Evolutionary conservation across 2,329 filamentous ascomycete genomes (phyloP).

Genomic region (Fusarium redolens): DNA sequence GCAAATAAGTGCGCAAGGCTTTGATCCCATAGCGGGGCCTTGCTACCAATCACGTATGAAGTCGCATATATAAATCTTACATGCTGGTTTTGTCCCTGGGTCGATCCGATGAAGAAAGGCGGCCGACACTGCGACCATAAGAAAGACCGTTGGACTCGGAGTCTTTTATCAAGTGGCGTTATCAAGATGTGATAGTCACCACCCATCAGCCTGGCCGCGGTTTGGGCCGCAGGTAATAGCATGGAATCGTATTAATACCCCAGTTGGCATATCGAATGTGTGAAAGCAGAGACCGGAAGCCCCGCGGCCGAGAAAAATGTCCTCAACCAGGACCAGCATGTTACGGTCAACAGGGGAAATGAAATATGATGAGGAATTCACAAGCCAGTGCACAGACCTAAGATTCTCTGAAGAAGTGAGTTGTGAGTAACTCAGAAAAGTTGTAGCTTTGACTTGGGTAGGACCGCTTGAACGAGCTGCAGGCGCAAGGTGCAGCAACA

Average conservation of each 20-base stretch:
- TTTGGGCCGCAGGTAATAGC: conserved; percentile 41
- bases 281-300: conserved; percentile 30
- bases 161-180: conserved; percentile 38
- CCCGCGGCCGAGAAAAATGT: conserved; percentile 27
- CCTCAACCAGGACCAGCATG: conserved; percentile 26
- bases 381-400: conserved; percentile 5
- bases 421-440: not conserved
- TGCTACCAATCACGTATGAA: not conserved
- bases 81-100: conserved; percentile 6
- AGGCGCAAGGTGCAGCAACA: conserved; percentile 21
- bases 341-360: conserved; percentile 21
- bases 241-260: conserved; percentile 28
- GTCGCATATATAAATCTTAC: conserved; percentile 15
- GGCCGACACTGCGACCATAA: conserved; percentile 21
- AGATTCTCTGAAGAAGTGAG: conserved; percentile 8
- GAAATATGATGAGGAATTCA: conserved; percentile 26
- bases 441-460: conserved; percentile 24
- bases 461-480: conserved; percentile 42
- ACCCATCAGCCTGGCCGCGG: conserved; percentile 38
- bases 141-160: conserved; percentile 1
- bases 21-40: not conserved
- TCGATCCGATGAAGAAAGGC: conserved; percentile 13
- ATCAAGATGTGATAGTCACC: conserved; percentile 27
- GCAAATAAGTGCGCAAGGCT: not conserved
- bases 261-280: conserved; percentile 20